A percentile compares a stretch with the other conserved stretches of the same genome.
Evolutionary conservation across 2,329 filamentous ascomycete genomes (phyloP).

Genomic region (Rhinocladiella mackenziei): DNA sequence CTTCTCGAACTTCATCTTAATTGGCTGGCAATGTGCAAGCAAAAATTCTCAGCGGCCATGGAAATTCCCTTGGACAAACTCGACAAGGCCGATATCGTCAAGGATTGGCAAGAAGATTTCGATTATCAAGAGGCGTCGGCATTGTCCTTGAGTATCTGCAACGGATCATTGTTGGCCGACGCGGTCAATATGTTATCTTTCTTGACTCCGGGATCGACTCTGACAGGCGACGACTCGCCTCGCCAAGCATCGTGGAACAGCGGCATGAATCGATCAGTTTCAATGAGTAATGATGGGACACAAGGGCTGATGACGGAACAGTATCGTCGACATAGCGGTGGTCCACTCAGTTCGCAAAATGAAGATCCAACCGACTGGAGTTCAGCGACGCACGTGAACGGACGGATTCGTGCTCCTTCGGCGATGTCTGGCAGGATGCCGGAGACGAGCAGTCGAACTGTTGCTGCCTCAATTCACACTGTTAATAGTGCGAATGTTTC

Average conservation of each 20-base stretch:
- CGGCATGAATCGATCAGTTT: slow-evolving; percentile 39
- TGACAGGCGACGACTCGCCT: slow-evolving; percentile 39
- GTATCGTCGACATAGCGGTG: slow-evolving; percentile 23
- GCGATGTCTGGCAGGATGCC: slow-evolving; percentile 43
- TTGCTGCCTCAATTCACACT: slow-evolving; percentile 17
- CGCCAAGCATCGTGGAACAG: slow-evolving; percentile 50
- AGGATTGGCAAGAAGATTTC: slow-evolving; percentile 74
- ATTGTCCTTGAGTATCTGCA: slow-evolving; percentile 69
- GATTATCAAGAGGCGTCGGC: slow-evolving; percentile 69
- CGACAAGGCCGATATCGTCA: slow-evolving; percentile 68
- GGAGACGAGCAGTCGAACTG: slow-evolving; percentile 12
- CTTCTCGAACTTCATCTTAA: slow-evolving; percentile 78
- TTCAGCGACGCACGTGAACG: slow-evolving; percentile 49
- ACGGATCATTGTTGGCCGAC: slow-evolving; percentile 62
- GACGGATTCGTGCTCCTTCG: slow-evolving; percentile 55
- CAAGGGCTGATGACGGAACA: slow-evolving; percentile 42
- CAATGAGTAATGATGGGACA: slow-evolving; percentile 49
- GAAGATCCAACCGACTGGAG: slow-evolving; percentile 30
- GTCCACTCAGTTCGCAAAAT: slow-evolving; percentile 49
- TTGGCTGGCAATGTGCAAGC: slow-evolving; percentile 80
- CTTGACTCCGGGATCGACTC: slow-evolving; percentile 50
- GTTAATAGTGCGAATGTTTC: slow-evolving; percentile 17
- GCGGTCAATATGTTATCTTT: slow-evolving; percentile 58
- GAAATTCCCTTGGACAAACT: slow-evolving; percentile 66
- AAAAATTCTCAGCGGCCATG: slow-evolving; percentile 51